phyloP scores from a whole-genome alignment of 257 asterid genomes.

The Nicotiana undulata region DNA sequence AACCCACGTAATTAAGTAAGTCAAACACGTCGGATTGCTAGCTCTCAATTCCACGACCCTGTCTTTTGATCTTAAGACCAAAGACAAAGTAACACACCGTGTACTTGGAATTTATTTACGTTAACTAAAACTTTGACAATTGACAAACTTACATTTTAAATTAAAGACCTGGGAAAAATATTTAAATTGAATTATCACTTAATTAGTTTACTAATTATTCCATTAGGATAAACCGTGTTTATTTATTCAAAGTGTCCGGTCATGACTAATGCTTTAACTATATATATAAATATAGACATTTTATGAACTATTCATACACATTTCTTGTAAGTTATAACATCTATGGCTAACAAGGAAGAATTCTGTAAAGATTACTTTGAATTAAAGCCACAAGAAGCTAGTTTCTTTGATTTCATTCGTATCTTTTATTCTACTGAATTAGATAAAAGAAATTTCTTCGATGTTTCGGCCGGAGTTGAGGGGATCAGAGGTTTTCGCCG shows the following conservation, averaged over 20 bases:
- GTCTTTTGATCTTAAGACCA: not conserved
- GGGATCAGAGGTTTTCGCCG: constrained; percentile 18
- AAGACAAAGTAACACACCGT: not conserved
- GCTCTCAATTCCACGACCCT: not conserved
- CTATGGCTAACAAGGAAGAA: constrained; percentile 5
- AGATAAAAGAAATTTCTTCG: constrained; percentile 27
- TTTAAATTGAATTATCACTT: not conserved
- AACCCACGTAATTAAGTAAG: not conserved
- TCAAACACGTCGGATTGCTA: not conserved
- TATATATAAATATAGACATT: not conserved
- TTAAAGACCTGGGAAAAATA: not conserved
- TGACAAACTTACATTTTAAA: not conserved
- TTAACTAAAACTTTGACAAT: not conserved
- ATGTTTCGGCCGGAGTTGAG: constrained; percentile 8
- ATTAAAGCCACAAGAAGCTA: constrained; percentile 38
- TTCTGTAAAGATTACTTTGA: constrained; percentile 27
- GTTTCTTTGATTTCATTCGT: constrained; percentile 33
- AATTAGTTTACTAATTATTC: not conserved
- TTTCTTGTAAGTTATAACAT: not conserved
- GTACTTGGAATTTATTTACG: not conserved
- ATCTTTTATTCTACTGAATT: constrained; percentile 34
- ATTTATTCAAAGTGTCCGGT: not conserved
- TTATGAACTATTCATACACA: not conserved
- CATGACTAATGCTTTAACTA: not conserved
- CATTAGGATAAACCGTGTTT: not conserved